Evolutionary conservation across 441 rosid species (phyloP), one percentile per base, ranked within the genome.

Genomic region (Brassica hybrid): DNA sequence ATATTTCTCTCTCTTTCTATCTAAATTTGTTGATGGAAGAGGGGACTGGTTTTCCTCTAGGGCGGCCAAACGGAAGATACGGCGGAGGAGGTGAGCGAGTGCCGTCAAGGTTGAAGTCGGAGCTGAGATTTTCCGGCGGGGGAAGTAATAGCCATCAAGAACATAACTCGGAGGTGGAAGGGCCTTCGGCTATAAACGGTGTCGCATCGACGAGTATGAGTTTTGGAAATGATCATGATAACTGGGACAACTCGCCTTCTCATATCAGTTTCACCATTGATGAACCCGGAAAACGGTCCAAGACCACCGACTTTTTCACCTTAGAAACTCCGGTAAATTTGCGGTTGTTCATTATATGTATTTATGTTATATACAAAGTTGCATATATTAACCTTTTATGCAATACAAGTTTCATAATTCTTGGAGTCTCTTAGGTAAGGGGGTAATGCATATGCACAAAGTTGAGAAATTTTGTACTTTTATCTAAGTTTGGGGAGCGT

Each of bases 161-260:
- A 60, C 91, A 87, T 81, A 95, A 88, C 59, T 84, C 95, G 18
- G 94, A 92, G 83, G 89, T 72, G 54, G 89, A 87, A 74, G 98
- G 86, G 66, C 81, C 77, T 83, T 85, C 80, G 21, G 90, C 79
- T 70, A 57, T 41, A 64, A 69, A 79, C 63, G 63, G 71, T 50
- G 79, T 68, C 36, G 87, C 81, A 66, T 90, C 90, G 83, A 85
- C 90, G 65, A 80, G 73, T 68, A 68, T 86, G 81, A 83, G 86
- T 79, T 95, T 89, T 80, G 93, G 91, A 62, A 79, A 92, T 56
- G 13, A 75, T 48, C 75, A 23, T 75, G 65, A 80, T 65, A 82
- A 91, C 2, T 95, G 99, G 99, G 97, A 93, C n/a, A 87, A 81
- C 77, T 69, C 82, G 0, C 65, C 83, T 71, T 48, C 83, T 69